Base-by-base conservation (phyloP, 2,329 filamentous ascomycete genomes). In the Fusarium devonianum region DNA sequence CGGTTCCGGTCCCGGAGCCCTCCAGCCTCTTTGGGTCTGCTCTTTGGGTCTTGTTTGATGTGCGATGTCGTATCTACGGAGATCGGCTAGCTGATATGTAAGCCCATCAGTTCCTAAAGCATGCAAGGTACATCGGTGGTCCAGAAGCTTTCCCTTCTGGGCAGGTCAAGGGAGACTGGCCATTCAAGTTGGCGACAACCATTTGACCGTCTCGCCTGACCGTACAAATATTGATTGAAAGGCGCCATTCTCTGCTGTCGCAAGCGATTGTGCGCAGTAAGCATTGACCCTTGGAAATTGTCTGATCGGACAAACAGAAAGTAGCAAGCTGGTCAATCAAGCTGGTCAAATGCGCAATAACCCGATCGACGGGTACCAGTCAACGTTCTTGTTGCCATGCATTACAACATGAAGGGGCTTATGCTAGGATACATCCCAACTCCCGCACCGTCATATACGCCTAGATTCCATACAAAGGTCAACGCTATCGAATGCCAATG, bases 1-100 rank as follows among this genome's bases (percentile, higher is more conserved):
- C 62, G 62, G 62, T 63, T 44, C 62, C 60, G 62, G 49, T 48
- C 36, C 51, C 58, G 60, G 55, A 57, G 41, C 56, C 50, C 57
- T 56, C 50, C 46, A 42, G 23, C 22, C 26, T 45, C 23, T 44
- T 23, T n/a, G n/a, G n/a, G n/a, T n/a, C n/a, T n/a, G n/a, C n/a
- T n/a, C n/a, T n/a, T n/a, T n/a, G n/a, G n/a, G n/a, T n/a, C n/a
- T n/a, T n/a, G n/a, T 37, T 34, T 42, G 29, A 38, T 12, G 28
- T 28, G 11, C 28, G n/a, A n/a, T n/a, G n/a, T n/a, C 21, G 39
- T 43, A 35, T 28, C 40, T 35, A 43, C 30, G 29, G 40, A 43
- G 40, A 43, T 43, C 29, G 40, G 30, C 39, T 30, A 42, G 16
- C 8, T 33, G 28, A 33, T 32, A 25, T n/a, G 21, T 25, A 25